phyloP scores from a whole-genome alignment of 2,329 filamentous ascomycete genomes.

The Fusarium mexicanum region DNA sequence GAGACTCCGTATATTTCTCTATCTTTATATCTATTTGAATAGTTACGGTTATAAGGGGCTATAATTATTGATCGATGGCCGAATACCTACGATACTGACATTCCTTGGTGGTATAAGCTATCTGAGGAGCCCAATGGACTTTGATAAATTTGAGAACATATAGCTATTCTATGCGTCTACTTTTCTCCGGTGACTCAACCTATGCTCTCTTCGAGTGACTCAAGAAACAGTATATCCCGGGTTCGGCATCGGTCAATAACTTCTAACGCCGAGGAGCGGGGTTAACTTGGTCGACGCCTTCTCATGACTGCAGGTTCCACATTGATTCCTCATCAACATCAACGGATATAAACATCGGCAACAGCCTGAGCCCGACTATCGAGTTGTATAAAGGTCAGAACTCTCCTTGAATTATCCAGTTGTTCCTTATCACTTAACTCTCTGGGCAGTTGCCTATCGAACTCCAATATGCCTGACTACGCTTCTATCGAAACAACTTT shows the following conservation, averaged over 20 bases:
- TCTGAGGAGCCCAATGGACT: neutral
- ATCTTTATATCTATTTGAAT: too few species aligned
- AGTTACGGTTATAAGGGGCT: neutral
- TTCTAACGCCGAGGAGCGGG: constrained; percentile 20
- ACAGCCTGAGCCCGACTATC: neutral
- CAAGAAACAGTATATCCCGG: neutral
- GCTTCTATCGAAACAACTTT: constrained; percentile 43
- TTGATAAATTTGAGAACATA: neutral
- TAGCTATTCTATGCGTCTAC: neutral
- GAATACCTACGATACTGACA: neutral
- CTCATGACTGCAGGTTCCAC: neutral
- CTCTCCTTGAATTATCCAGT: too few species aligned
- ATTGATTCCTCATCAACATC: constrained; percentile 1
- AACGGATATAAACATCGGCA: neutral
- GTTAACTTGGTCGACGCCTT: neutral
- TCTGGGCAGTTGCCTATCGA: neutral
- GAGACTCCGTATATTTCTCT: too few species aligned
- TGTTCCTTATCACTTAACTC: rapidly evolving
- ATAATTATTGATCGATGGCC: neutral
- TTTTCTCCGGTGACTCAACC: neutral
- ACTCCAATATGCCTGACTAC: constrained; percentile 24
- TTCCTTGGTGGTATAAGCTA: neutral
- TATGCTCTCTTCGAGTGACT: neutral
- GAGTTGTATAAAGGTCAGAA: neutral
- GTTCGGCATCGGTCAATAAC: neutral